A percentile compares a stretch with the other conserved stretches of the same genome.
Evolutionary conservation across 768 basidiomycete genomes (phyloP).

Genomic region (Russula ochroleuca): DNA sequence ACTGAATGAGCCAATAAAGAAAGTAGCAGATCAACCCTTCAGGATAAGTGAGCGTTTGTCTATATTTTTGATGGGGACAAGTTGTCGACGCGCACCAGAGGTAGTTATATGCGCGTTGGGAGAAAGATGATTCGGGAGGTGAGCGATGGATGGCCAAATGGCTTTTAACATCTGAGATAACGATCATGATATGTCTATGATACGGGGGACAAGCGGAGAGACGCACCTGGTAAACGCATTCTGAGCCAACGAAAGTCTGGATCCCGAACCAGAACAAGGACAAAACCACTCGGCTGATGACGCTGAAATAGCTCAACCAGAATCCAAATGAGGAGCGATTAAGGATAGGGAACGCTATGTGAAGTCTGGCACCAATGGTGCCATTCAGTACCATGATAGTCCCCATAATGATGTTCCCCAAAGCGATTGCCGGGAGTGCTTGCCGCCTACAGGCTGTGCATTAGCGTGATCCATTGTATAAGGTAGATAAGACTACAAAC

Average conservation of each 20-base stretch:
- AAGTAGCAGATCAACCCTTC: slow-evolving; percentile 71
- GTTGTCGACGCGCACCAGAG: slow-evolving; percentile 39
- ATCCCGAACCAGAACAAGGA: slow-evolving; percentile 82
- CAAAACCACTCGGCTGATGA: slow-evolving; percentile 69
- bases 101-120: slow-evolving; percentile 58
- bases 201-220: not conserved
- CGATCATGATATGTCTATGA: not conserved
- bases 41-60: slow-evolving; percentile 3
- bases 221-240: slow-evolving; percentile 61
- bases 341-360: slow-evolving; percentile 72
- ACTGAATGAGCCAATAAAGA: slow-evolving; percentile 71
- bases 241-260: slow-evolving; percentile 57
- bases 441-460: slow-evolving; percentile 46
- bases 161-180: slow-evolving; percentile 62
- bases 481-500: slow-evolving; percentile 33
- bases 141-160: slow-evolving; percentile 71
- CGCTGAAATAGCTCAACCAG: slow-evolving; percentile 84
- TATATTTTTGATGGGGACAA: not conserved
- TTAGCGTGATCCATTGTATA: not conserved
- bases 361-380: slow-evolving; percentile 69
- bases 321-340: slow-evolving; percentile 86
- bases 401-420: slow-evolving; percentile 69
- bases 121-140: slow-evolving; percentile 60
- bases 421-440: slow-evolving; percentile 62
- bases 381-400: slow-evolving; percentile 75